A percentile compares a stretch with the other conserved stretches of the same genome.
Evolutionary conservation across 2,329 filamentous ascomycete species (phyloP).

Genomic region (Talaromyces rugulosus): DNA sequence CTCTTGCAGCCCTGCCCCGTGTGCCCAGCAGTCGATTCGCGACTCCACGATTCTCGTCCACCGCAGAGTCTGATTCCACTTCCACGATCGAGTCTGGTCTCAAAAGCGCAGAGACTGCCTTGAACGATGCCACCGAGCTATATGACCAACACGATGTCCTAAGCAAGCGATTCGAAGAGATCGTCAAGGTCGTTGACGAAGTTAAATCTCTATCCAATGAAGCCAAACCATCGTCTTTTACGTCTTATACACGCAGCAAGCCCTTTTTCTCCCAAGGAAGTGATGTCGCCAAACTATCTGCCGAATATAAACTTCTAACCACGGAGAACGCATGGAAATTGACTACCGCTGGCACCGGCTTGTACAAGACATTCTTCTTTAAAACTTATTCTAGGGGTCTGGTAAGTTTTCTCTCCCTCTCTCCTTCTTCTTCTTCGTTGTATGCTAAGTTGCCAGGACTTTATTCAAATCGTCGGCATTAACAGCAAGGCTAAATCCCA

Average conservation of each 20-base stretch:
- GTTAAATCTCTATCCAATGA: too few relatives aligned
- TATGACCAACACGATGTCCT: too few relatives aligned
- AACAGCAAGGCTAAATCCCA: slow-evolving; percentile 35
- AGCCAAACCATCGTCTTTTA: too few relatives aligned
- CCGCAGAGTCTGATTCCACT: background rate
- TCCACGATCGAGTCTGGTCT: background rate
- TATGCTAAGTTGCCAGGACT: slow-evolving; percentile 23
- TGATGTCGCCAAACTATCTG: background rate
- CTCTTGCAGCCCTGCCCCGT: background rate
- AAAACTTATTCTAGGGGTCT: slow-evolving; percentile 36
- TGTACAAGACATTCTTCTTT: slow-evolving; percentile 37
- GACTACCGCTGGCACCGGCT: slow-evolving; percentile 29
- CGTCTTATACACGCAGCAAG: too few relatives aligned
- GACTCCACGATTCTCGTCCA: background rate
- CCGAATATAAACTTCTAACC: slow-evolving; percentile 16
- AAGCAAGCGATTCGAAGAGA: too few relatives aligned
- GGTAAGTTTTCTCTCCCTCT: slow-evolving; percentile 19
- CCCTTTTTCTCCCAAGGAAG: background rate
- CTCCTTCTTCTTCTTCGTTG: background rate
- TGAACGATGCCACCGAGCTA: too few relatives aligned
- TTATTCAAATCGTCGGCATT: slow-evolving; percentile 34
- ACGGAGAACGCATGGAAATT: slow-evolving; percentile 28
- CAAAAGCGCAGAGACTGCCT: background rate
- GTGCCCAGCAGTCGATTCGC: too few relatives aligned
- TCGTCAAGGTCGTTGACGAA: too few relatives aligned